Evolutionary conservation across 805 yeast genomes (phyloP).

Genomic region (Hanseniaspora clermontiae): DNA sequence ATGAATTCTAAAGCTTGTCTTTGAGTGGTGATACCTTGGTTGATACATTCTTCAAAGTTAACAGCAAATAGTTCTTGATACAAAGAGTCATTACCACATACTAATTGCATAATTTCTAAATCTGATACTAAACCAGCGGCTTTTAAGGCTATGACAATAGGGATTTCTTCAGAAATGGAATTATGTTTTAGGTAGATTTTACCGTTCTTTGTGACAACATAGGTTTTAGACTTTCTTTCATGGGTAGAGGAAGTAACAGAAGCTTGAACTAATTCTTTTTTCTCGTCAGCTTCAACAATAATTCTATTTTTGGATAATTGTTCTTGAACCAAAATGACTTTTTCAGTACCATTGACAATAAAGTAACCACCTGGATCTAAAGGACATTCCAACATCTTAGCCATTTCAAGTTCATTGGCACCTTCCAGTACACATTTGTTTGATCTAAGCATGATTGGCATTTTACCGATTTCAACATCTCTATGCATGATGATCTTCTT

Average conservation of each 20-base stretch:
- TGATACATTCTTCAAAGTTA: conserved; percentile 87
- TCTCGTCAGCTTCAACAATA: conserved; percentile 93
- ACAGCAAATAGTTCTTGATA: conserved; percentile 89
- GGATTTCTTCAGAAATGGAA: conserved; percentile 88
- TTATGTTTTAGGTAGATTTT: conserved; percentile 87
- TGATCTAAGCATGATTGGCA: conserved; percentile 97
- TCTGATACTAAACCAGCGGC: conserved; percentile 93
- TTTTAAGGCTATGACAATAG: conserved; percentile 81
- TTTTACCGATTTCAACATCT: conserved; percentile 88
- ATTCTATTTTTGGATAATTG: conserved; percentile 94
- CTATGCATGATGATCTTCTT: conserved; percentile 78
- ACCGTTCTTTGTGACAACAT: conserved; percentile 82
- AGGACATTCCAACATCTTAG: conserved; percentile 82
- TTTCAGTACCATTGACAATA: conserved; percentile 94
- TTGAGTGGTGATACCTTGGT: conserved; percentile 74
- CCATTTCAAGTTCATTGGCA: conserved; percentile 72
- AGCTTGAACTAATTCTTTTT: conserved; percentile 88
- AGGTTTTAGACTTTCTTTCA: conserved; percentile 94
- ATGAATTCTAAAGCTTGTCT: conserved; percentile 85
- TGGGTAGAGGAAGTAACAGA: conserved; percentile 97
- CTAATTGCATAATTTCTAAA: conserved; percentile 82
- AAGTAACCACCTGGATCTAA: conserved; percentile 98
- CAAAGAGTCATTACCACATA: conserved; percentile 76
- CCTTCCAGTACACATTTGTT: conserved; percentile 81
- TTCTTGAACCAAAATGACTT: conserved; percentile 91